Percentiles rank a stretch among this genome's conserved stretches.
Conservation (phyloP, 2,329 filamentous ascomycete species). For the Ceratocystis destructans region DNA sequence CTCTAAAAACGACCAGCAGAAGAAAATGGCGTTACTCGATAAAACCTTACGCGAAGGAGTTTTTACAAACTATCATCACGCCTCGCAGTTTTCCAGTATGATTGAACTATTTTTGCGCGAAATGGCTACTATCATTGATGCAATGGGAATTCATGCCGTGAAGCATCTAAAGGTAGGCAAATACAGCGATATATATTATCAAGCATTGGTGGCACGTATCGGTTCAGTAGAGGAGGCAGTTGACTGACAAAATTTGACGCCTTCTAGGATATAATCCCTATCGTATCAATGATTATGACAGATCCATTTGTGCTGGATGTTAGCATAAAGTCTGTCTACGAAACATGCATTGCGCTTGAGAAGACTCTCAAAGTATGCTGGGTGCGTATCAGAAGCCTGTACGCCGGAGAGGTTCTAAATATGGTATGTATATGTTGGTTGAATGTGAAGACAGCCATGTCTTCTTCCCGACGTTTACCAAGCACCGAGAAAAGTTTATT, state of each 20-base stretch:
- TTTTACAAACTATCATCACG: constrained; percentile 42
- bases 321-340: constrained; percentile 40
- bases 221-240: not conserved
- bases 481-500: not conserved
- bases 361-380: constrained; percentile 50
- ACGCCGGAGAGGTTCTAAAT: constrained; percentile 35
- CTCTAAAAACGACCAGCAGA: constrained; percentile 23
- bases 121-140: constrained; percentile 35
- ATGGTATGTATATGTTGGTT: constrained; percentile 51
- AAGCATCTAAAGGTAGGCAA: constrained; percentile 51
- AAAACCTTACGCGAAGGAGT: constrained; percentile 43
- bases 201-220: too few relatives aligned
- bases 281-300: constrained; percentile 50
- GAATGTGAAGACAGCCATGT: constrained; percentile 33
- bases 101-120: constrained; percentile 42
- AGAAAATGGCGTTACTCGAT: constrained; percentile 35
- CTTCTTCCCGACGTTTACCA: constrained; percentile 21
- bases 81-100: constrained; percentile 43
- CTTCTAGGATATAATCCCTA: constrained; percentile 48
- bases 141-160: constrained; percentile 47
- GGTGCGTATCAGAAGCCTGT: constrained; percentile 47
- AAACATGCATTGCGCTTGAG: constrained; percentile 39
- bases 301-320: constrained; percentile 50
- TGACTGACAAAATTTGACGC: not conserved
- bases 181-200: not conserved